phyloP scores from a whole-genome alignment of 495 filamentous ascomycete genomes.

The Chaetomium cochliodes region DNA sequence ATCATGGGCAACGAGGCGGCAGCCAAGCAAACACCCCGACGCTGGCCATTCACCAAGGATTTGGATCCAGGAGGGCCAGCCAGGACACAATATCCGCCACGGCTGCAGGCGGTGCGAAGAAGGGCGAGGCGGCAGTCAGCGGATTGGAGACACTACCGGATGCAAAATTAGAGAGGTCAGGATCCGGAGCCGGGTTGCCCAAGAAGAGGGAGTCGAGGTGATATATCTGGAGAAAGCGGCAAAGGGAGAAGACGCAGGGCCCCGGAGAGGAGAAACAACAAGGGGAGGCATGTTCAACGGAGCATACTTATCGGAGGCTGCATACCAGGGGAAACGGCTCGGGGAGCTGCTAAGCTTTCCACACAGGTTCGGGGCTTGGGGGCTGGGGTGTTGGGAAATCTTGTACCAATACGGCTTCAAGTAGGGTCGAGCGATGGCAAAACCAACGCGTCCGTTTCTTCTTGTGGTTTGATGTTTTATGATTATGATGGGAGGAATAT shows the following conservation, averaged over 20 bases:
- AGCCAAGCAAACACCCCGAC: conserved; percentile 63
- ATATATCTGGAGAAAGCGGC: background rate
- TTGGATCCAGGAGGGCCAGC: conserved; percentile 41
- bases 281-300: conserved; percentile 5
- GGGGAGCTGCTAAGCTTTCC: background rate
- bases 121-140: conserved; percentile 25
- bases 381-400: conserved; percentile 1
- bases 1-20: conserved; percentile 57
- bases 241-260: background rate
- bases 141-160: conserved; percentile 43
- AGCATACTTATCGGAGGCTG: background rate
- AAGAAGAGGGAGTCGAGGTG: conserved; percentile 27
- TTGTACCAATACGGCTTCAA: conserved; percentile 19
- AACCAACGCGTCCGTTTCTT: conserved; percentile 14
- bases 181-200: background rate
- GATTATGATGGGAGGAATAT: conserved; percentile 21
- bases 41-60: conserved; percentile 41
- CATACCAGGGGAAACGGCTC: background rate
- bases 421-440: conserved; percentile 9
- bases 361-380: background rate
- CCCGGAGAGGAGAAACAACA: background rate
- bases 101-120: conserved; percentile 30
- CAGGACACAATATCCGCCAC: conserved; percentile 32
- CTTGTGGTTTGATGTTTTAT: conserved; percentile 20
- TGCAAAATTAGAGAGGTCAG: conserved; percentile 32